Evolutionary conservation across 2,329 filamentous ascomycete genomes (phyloP), one percentile per base, ranked within the genome.

Genomic region (Xylaria sp.): DNA sequence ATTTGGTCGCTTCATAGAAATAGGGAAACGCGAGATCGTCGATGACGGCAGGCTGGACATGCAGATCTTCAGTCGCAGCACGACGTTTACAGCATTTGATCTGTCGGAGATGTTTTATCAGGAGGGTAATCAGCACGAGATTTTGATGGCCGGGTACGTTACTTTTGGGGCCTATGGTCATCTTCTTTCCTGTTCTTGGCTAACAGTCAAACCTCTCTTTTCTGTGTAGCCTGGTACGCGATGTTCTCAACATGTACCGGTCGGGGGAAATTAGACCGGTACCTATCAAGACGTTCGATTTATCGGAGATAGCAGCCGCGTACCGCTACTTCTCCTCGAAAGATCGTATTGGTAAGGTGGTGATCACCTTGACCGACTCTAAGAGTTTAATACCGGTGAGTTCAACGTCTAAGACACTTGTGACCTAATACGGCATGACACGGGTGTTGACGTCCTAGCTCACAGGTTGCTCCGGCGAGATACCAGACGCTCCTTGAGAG

Each of bases 81-180:
- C 79, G 2, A 79, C 77, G 9, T 84, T 84, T 62, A 74, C 80
- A 0, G 80, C 79, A 0, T 78, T 84, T 3, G 80, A 84, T 67
- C 68, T 84, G 6, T 48, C 41, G 10, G 43, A 67, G 9, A 15
- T 72, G 10, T 72, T 51, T 23, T 20, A n/a, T 9, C 15, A n/a
- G 15, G 43, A 46, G 8, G 18, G 15, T 8, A 13, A 43, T 13
- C 41, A 43, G 41, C 15, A 43, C 10, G 13, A 43, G 41, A 18
- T 15, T 18, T 2, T 43, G 41, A 6, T 43, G 15, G 41, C 41
- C 18, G 13, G 41, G 41, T 43, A 18, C 5, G 41, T 43, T 43
- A 18, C 2, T 13, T 10, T 36, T 18, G 18, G 41, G 41, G 15
- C 4, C 41, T 43, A 1, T 82, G 70, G 3, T 75, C 75, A 20